A percentile compares a stretch with the other conserved stretches of the same genome.
Evolutionary conservation across 192 early-diverging fungal genomes (phyloP).

Genomic region (Cetraspora pellucida): DNA sequence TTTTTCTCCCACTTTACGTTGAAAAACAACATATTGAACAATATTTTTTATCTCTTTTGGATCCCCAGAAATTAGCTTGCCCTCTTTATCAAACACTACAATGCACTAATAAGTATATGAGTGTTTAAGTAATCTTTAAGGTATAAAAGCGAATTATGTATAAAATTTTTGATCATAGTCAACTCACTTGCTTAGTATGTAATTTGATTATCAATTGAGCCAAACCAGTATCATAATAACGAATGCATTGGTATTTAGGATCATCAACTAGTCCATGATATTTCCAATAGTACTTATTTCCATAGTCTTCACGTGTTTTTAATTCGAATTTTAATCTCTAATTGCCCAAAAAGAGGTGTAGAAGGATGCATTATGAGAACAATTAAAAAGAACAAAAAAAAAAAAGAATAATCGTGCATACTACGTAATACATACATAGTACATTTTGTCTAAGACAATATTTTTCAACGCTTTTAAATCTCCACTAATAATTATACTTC

Average conservation of each 20-base stretch:
- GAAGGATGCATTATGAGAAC: too few relatives aligned
- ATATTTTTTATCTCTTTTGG: slow-evolving; percentile 59
- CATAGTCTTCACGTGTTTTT: neutral
- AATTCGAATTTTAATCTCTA: too few relatives aligned
- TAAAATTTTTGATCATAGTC: neutral
- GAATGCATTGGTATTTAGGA: slow-evolving; percentile 62
- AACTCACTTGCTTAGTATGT: slow-evolving; percentile 64
- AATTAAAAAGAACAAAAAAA: too few relatives aligned
- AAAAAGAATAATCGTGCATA: too few relatives aligned
- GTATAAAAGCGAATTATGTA: neutral
- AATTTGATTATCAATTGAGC: slow-evolving; percentile 69
- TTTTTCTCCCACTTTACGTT: slow-evolving; percentile 60
- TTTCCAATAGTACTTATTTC: slow-evolving; percentile 47
- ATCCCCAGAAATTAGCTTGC: slow-evolving; percentile 49
- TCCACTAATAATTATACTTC: neutral
- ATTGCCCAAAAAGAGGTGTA: too few relatives aligned
- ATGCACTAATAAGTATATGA: slow-evolving; percentile 43
- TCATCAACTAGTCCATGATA: slow-evolving; percentile 58
- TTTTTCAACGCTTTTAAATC: neutral
- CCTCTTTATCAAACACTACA: slow-evolving; percentile 54
- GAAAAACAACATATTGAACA: slow-evolving; percentile 72
- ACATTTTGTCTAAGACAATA: too few relatives aligned
- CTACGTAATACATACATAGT: too few relatives aligned
- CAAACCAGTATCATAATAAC: slow-evolving; percentile 48
- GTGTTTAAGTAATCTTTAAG: neutral